Base-by-base conservation (phyloP, 2,329 filamentous ascomycete genomes). In the Fragosphaeria purpurea region DNA sequence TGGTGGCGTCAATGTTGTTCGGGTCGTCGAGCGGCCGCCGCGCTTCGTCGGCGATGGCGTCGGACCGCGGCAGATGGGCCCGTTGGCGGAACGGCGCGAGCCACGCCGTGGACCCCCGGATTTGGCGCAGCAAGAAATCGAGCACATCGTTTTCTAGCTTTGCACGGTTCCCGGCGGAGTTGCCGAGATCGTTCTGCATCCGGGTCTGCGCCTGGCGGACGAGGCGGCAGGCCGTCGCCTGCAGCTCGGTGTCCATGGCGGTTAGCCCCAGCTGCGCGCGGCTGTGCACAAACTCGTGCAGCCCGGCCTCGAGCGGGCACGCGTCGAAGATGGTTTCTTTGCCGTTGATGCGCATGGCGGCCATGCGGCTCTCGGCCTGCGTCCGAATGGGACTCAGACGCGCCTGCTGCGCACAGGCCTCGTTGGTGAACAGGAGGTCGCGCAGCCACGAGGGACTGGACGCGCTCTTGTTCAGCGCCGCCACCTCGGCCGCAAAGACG, bases 241-340 rank as follows among this genome's bases (percentile, higher is more conserved):
- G 79, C 12, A 83, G 69, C 62, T 83, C 79, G 5, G 73, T 65
- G 50, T 82, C 77, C 66, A 76, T 76, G 12, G 77, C 70, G 1
- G 76, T 80, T 57, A 83, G 59, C n/a, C 79, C 79, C 7, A 83
- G 62, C 50, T 79, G 58, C 46, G 66, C 64, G 60, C 71, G 74
- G 7, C 70, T 69, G 54, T 67, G 69, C 48, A 79, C 76, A 57
- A 74, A 80, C 44, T 76, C 71, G 5, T 72, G 71, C 30, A 81
- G 67, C 48, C 76, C 71, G n/a, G 61, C 61, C 60, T 81, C 77
- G 59, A 80, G 68, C 3, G 75, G 73, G 53, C 77, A 80, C 46
- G 68, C 65, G 57, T 80, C 76, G 58, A 80, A 80, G 37, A 80
- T 69, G 54, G 74, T 72, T 51, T 73, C 68, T 63, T 79, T 79